Evolutionary conservation across 2,329 filamentous ascomycete species (phyloP), one percentile per base, ranked within the genome.

Genomic region (Diplodia intermedia): DNA sequence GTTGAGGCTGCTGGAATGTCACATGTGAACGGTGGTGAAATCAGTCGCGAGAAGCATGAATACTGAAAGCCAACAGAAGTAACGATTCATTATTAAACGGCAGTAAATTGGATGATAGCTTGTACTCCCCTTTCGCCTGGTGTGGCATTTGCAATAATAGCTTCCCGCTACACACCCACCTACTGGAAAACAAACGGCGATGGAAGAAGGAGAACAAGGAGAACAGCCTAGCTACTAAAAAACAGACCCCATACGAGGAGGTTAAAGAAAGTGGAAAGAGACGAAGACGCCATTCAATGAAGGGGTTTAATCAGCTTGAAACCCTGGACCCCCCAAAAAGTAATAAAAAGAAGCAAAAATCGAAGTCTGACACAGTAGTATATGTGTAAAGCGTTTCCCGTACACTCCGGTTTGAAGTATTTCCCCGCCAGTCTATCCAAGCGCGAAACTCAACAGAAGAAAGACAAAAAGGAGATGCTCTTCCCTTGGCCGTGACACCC

Each of bases 361-460:
- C 9, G 33, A 66, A 52, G 14, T 40, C 54, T 23, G n/a, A 20
- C 20, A n/a, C 9, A 47, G 55, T 31, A 57, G 5, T 54, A 31
- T 65, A 65, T 31, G 61, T 40, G 38, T 53, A 29, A 38, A 43
- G 36, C 36, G 36, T 38, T 38, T 38, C 36, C 36, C 36, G 36
- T 38, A 11, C 60, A 63, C 60, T 63, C 60, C 60, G 50, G 43
- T 63, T 38, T 38, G 36, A 38, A 38, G 36, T 15, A 38, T 63
- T 36, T 38, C 36, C 31, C 47, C 60, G 11, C 57, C 40, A 23
- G 50, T 66, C 53, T 54, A 66, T 66, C 63, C 55, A 67, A 60
- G 33, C 20, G 52, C 11, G 26, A 47, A 52, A 49, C 18, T 20
- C 49, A 67, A 61, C 14, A 33, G 31, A 33, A 6, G 31, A 33